Percentiles rank a stretch among this genome's conserved stretches.
These are phyloP conservation scores for Penicillium oxalicum DNA, from an alignment of 2,329 filamentous ascomycete species.

Conservation along the genomic window DNA sequence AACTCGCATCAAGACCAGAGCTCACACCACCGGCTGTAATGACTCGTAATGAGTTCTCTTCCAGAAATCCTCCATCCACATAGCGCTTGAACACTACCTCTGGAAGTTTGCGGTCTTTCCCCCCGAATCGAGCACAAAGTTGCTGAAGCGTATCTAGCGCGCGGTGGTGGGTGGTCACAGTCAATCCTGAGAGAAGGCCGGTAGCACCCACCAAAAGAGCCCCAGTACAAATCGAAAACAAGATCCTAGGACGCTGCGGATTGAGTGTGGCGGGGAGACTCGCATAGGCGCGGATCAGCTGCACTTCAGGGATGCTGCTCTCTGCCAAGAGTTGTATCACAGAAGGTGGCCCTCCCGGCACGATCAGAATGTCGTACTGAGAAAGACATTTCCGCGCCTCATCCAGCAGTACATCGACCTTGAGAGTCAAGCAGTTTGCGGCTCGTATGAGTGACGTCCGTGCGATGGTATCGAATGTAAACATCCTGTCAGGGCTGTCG, in stretches of 20 bases:
- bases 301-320: slow-evolving; percentile 13
- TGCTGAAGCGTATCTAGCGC: slow-evolving; percentile 18
- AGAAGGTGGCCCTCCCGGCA: slow-evolving; percentile 31
- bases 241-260: slow-evolving; percentile 21
- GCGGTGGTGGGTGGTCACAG: slow-evolving; percentile 37
- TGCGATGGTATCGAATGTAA: slow-evolving; percentile 32
- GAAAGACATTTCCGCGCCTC: slow-evolving; percentile 23
- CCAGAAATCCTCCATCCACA: slow-evolving; percentile 14
- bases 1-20: slow-evolving; percentile 72
- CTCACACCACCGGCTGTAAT: slow-evolving; percentile 75
- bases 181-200: slow-evolving; percentile 31
- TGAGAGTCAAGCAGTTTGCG: slow-evolving; percentile 23
- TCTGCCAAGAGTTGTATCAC: slow-evolving; percentile 23
- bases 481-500: slow-evolving; percentile 23
- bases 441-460: slow-evolving; percentile 21
- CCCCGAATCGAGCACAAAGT: slow-evolving; percentile 15
- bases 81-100: slow-evolving; percentile 18
- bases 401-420: slow-evolving; percentile 27
- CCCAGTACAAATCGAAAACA: slow-evolving; percentile 40
- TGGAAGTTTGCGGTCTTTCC: neutral
- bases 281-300: slow-evolving; percentile 20
- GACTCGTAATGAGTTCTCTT: slow-evolving; percentile 55
- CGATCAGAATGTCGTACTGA: slow-evolving; percentile 36
- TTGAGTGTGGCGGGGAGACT: slow-evolving; percentile 13
- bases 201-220: slow-evolving; percentile 34